Evolutionary conservation across 352 stramenopile genomes (phyloP).

Genomic region (Pythium coloratum): DNA sequence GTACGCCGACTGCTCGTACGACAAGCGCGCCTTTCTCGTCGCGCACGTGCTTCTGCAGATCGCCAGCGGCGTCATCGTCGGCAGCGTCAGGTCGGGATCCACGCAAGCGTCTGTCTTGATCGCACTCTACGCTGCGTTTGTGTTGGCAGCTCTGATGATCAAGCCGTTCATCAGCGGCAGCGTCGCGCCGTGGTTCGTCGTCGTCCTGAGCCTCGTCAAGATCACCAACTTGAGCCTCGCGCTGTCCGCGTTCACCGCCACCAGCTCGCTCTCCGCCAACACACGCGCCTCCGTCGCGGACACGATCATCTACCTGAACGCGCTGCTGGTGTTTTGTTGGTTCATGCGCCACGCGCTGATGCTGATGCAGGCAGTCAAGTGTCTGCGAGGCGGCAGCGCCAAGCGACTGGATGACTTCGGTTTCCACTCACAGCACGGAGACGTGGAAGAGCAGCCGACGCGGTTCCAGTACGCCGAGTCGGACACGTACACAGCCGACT

Average conservation of each 20-base stretch:
- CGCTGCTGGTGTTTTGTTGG: conserved; percentile 24
- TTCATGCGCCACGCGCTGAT: conserved; percentile 13
- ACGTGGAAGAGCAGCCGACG: neutral
- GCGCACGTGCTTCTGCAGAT: conserved; percentile 28
- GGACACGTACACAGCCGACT: neutral
- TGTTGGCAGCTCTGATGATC: conserved; percentile 20
- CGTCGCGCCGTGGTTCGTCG: conserved; percentile 20
- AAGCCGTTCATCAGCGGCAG: conserved; percentile 22
- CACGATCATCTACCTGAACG: conserved; percentile 25
- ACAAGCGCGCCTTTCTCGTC: conserved; percentile 30
- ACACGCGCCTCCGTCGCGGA: conserved; percentile 10
- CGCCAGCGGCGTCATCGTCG: conserved; percentile 28
- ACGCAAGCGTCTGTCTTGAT: conserved; percentile 25
- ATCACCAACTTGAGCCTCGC: conserved; percentile 22
- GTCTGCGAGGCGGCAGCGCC: neutral
- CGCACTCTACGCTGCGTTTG: conserved; percentile 22
- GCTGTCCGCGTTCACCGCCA: conserved; percentile 13
- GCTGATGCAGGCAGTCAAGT: conserved; percentile 8
- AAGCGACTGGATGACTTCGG: neutral
- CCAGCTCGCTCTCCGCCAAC: neutral
- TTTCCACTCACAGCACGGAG: neutral
- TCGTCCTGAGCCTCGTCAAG: conserved; percentile 22
- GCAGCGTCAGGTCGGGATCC: neutral
- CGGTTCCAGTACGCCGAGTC: neutral
- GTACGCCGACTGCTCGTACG: conserved; percentile 31